Evolutionary conservation across 1,139 yeast genomes (phyloP).

Genomic region (Yamadazyma taylorii): DNA sequence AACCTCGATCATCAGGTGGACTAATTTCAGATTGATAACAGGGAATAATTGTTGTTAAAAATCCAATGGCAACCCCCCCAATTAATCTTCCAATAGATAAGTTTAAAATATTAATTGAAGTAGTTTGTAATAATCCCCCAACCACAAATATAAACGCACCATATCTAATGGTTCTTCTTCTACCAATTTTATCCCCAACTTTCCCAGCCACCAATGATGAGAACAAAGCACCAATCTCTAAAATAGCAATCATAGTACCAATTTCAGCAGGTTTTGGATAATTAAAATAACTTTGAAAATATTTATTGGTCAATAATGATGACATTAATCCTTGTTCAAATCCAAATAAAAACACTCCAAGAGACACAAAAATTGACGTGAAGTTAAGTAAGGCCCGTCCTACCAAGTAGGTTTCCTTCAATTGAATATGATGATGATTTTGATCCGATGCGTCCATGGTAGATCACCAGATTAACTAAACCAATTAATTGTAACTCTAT

Average conservation of each 20-base stretch:
- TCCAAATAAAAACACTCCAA: conserved; percentile 61
- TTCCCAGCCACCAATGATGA: conserved; percentile 77
- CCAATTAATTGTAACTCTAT: too few relatives aligned
- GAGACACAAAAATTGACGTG: conserved; percentile 58
- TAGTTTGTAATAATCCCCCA: conserved; percentile 78
- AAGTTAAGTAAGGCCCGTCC: conserved; percentile 54
- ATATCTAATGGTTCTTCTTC: conserved; percentile 75
- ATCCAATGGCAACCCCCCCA: conserved; percentile 87
- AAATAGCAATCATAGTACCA: conserved; percentile 53
- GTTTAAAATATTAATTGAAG: conserved; percentile 39
- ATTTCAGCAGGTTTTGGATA: conserved; percentile 56
- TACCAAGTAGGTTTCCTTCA: conserved; percentile 46
- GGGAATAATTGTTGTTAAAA: conserved; percentile 92
- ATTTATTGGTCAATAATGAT: conserved; percentile 62
- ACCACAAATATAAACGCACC: conserved; percentile 80
- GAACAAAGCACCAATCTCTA: conserved; percentile 75
- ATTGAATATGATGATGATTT: conserved; percentile 29
- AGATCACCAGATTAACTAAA: too few relatives aligned
- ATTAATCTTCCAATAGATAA: conserved; percentile 75
- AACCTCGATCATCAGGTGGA: conserved; percentile 86
- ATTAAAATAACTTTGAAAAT: conserved; percentile 71
- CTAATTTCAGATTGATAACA: conserved; percentile 90
- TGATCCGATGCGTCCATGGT: background rate
- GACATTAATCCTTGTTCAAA: conserved; percentile 66
- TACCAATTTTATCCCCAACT: conserved; percentile 77